Evolutionary conservation across 352 stramenopile genomes (phyloP).

Genomic region (Globisporangium acanthophoron): DNA sequence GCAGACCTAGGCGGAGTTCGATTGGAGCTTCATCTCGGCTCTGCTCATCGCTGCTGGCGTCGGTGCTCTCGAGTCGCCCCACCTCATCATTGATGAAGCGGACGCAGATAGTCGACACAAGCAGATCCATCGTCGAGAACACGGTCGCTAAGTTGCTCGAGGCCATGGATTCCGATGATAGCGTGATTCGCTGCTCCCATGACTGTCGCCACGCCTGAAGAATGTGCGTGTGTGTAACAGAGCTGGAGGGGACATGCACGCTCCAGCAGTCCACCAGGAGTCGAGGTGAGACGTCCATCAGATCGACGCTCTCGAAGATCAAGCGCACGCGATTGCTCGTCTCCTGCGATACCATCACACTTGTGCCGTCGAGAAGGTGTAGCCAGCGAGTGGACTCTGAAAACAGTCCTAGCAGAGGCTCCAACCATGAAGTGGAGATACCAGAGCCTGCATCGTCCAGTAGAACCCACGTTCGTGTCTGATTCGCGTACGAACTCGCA

Average conservation of each 20-base stretch:
- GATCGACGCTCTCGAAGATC: conserved; percentile 12
- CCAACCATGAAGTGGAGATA: conserved; percentile 20
- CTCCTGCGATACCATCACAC: background rate
- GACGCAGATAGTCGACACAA: conserved; percentile 25
- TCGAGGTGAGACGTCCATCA: conserved; percentile 7
- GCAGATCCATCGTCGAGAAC: conserved; percentile 22
- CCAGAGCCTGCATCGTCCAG: conserved; percentile 22
- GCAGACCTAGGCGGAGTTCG: conserved; percentile 20
- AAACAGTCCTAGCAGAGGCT: conserved; percentile 19
- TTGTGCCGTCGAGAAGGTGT: conserved; percentile 2
- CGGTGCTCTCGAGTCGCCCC: background rate
- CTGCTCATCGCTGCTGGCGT: background rate
- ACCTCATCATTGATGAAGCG: conserved; percentile 23
- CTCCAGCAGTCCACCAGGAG: conserved; percentile 13
- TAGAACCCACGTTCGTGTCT: conserved; percentile 21
- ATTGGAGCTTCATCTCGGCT: background rate
- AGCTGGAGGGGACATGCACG: background rate
- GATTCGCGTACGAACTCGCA: background rate
- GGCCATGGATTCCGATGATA: background rate
- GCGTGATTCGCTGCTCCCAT: conserved; percentile 5
- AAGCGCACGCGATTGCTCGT: conserved; percentile 7
- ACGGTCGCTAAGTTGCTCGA: conserved; percentile 14
- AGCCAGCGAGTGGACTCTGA: background rate
- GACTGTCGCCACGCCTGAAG: background rate
- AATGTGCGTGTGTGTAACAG: conserved; percentile 7